Percentiles rank a stretch among this genome's conserved stretches.
These are phyloP conservation scores for Kwoniella mangroviensis DNA, from an alignment of 768 basidiomycete species.

Conservation along the genomic window DNA sequence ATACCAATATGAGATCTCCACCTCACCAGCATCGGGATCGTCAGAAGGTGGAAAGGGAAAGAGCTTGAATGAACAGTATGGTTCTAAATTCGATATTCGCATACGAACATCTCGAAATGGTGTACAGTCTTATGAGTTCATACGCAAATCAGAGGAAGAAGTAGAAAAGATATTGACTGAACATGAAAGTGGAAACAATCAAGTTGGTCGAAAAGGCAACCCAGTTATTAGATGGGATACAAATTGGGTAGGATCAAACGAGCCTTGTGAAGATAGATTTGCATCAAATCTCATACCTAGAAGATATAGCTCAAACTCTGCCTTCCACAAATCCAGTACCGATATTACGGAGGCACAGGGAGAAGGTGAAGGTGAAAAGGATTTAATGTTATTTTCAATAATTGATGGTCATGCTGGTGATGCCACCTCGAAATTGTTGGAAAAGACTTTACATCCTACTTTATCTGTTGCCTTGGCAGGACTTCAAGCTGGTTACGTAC, in stretches of 20 bases:
- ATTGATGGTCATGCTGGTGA: slow-evolving; percentile 75
- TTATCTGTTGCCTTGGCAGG: slow-evolving; percentile 72
- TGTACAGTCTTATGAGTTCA: slow-evolving; percentile 30
- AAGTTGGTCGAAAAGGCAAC: slow-evolving; percentile 34
- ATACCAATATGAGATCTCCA: slow-evolving; percentile 34
- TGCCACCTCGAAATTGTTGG: slow-evolving; percentile 81
- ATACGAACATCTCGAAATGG: slow-evolving; percentile 17
- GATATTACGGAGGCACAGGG: background rate
- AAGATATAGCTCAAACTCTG: slow-evolving; percentile 62
- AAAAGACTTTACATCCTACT: slow-evolving; percentile 80
- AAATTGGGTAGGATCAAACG: slow-evolving; percentile 79
- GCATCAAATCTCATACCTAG: slow-evolving; percentile 69
- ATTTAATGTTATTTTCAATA: slow-evolving; percentile 81
- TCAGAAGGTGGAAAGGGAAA: background rate
- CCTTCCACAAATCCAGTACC: too few species aligned
- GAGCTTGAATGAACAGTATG: background rate
- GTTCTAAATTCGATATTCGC: slow-evolving; percentile 29
- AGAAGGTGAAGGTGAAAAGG: slow-evolving; percentile 60
- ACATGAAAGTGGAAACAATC: slow-evolving; percentile 21
- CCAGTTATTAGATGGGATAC: slow-evolving; percentile 65
- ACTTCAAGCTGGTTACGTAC: slow-evolving; percentile 43
- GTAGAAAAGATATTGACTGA: slow-evolving; percentile 39
- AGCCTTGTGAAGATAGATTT: slow-evolving; percentile 88
- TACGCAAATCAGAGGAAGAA: slow-evolving; percentile 26
- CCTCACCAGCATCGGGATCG: background rate